Evolutionary conservation across 1,139 yeast genomes (phyloP).

Genomic region (Candida sp.): DNA sequence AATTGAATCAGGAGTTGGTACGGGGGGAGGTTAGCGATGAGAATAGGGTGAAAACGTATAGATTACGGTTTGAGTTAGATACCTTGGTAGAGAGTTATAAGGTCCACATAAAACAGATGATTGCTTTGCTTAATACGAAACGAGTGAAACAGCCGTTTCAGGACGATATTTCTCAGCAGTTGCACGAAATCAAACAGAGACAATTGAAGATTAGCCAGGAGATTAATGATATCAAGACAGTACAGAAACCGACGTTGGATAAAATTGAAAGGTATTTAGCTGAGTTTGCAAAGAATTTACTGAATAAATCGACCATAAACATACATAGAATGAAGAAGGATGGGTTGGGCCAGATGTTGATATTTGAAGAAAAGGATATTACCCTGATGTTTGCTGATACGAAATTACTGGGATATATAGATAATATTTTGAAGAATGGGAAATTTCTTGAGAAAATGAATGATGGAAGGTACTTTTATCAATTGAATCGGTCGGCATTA

Average conservation of each 20-base stretch:
- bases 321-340: background rate
- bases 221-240: constrained; percentile 23
- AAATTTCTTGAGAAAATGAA: constrained; percentile 20
- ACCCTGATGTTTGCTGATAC: constrained; percentile 20
- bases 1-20: constrained; percentile 12
- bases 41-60: constrained; percentile 13
- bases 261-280: constrained; percentile 25
- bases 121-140: constrained; percentile 16
- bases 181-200: constrained; percentile 15
- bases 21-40: constrained; percentile 9
- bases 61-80: constrained; percentile 26
- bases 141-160: constrained; percentile 16
- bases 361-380: constrained; percentile 19
- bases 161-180: constrained; percentile 17
- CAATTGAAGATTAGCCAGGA: constrained; percentile 16
- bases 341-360: constrained; percentile 9
- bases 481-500: constrained; percentile 10
- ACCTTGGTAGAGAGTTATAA: constrained; percentile 21
- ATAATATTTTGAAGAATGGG: constrained; percentile 21
- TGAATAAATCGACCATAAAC: constrained; percentile 2
- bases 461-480: constrained; percentile 18
- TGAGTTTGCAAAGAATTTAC: constrained; percentile 20
- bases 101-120: constrained; percentile 21
- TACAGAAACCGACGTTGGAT: constrained; percentile 36
- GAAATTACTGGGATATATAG: constrained; percentile 13